Base-by-base conservation (phyloP, 257 asterid genomes). In the Cordia subcordata region DNA sequence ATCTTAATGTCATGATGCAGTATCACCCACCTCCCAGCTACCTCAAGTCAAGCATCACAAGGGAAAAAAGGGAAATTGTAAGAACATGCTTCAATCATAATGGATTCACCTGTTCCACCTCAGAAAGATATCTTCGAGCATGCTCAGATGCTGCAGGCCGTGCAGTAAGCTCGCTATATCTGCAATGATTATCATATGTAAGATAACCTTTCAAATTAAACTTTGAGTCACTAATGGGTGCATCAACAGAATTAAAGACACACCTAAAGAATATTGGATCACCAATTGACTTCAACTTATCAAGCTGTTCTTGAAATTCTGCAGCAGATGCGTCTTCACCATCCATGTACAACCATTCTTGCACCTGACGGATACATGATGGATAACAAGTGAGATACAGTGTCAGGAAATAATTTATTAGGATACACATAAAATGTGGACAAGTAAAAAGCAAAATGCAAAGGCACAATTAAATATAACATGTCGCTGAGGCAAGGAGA, bases 271-370 rank as follows among this genome's bases (percentile, higher is more conserved):
- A 84, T 79, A 93, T 93, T 18, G 99, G 99, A 68, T 89, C 99
- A 16, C 97, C 97, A 62, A 89, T 64, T 72, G 96, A 82, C 69
- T 87, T 89, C 81, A 93, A 71, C 79, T 60, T 77, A 66, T 93
- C 93, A 67, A 89, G 74, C 54, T 77, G 94, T 72, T 85, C 79
- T 78, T 86, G 75, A 72, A 93, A 93, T 68, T 89, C 91, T 68
- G 82, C 49, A 53, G 95, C 96, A 73, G 95, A 81, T 68, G 97
- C 99, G 79, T 93, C 99, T 81, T 93, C 99, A 63, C 97, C 99
- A 72, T 93, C 99, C 72, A 92, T 86, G 70, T 93, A 93, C 79
- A 93, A 68, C 99, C 99, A 93, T 19, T 93, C 99, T 77, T 93
- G 92, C 57, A 79, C 97, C 99, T 93, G 80, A n/a, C n/a, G n/a